phyloP scores from a whole-genome alignment of 768 basidiomycete species.

The Leccinum boreale region DNA sequence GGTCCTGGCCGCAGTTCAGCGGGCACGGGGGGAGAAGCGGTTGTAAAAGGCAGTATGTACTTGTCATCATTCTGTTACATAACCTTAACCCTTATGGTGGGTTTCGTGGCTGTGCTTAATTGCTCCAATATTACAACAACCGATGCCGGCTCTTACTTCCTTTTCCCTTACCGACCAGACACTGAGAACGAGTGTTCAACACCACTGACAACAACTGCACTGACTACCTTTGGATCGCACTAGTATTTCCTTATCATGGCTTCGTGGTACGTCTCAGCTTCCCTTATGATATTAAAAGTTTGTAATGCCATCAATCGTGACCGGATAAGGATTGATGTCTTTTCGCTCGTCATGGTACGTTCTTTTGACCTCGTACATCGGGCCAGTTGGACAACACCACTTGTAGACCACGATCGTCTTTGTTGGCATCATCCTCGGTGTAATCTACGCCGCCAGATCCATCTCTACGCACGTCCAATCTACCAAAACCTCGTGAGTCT shows the following conservation, averaged over 20 bases:
- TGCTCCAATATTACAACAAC: too few relatives aligned
- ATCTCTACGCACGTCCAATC: conserved; percentile 43
- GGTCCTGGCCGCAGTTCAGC: conserved; percentile 73
- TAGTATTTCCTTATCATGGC: conserved; percentile 10
- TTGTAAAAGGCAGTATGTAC: background rate
- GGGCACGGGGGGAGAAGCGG: conserved; percentile 41
- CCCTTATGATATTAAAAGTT: background rate
- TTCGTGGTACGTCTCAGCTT: conserved; percentile 5
- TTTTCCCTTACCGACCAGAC: background rate
- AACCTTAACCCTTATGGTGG: background rate
- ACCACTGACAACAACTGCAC: too few relatives aligned
- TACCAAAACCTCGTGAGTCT: conserved; percentile 54
- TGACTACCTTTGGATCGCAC: too few relatives aligned
- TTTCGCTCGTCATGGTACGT: conserved; percentile 16
- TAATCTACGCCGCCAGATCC: conserved; percentile 36
- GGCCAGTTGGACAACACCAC: background rate
- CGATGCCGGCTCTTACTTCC: background rate
- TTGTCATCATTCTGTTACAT: too few relatives aligned
- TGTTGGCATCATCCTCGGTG: conserved; percentile 43
- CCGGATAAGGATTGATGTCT: conserved; percentile 15
- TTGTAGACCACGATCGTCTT: conserved; percentile 46
- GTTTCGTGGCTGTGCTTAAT: background rate
- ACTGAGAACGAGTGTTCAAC: too few relatives aligned
- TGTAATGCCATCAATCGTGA: background rate
- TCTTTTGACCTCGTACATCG: background rate